A percentile compares a stretch with the other conserved stretches of the same genome.
Conservation (phyloP, 805 yeast species). For the Teunomyces stri region DNA sequence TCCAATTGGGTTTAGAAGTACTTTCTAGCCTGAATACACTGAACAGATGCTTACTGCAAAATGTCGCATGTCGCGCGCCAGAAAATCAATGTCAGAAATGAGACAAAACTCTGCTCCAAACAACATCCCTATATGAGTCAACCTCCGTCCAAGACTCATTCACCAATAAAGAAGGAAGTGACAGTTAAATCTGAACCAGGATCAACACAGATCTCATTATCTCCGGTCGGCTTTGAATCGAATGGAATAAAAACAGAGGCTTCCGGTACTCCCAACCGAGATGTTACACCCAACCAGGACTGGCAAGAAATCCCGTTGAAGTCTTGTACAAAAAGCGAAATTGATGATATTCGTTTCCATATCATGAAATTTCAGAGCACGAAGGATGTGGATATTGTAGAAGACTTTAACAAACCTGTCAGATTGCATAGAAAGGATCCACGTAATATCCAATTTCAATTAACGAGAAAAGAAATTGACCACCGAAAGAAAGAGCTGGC, state of each 20-base stretch:
- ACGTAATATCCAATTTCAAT: conserved; percentile 80
- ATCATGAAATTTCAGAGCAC: conserved; percentile 77
- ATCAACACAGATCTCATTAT: not conserved
- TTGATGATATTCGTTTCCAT: conserved; percentile 73
- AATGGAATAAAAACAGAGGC: not conserved
- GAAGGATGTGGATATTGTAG: conserved; percentile 65
- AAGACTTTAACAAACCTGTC: conserved; percentile 76
- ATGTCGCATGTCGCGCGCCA: conserved; percentile 3
- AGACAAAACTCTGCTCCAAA: conserved; percentile 2
- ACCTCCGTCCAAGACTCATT: conserved; percentile 2
- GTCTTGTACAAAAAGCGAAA: conserved; percentile 69
- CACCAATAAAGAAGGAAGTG: conserved; percentile 28
- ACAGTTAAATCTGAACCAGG: conserved; percentile 9
- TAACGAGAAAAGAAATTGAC: conserved; percentile 74
- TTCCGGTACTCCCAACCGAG: not conserved
- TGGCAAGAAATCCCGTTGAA: conserved; percentile 60
- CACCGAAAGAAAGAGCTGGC: conserved; percentile 40
- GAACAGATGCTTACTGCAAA: not conserved
- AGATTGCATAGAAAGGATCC: conserved; percentile 93
- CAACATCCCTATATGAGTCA: conserved; percentile 23
- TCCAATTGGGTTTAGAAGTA: too few species aligned
- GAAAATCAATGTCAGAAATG: not conserved
- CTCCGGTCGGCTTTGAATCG: conserved; percentile 4
- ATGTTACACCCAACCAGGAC: conserved; percentile 18
- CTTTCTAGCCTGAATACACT: too few species aligned